phyloP scores from a whole-genome alignment of 176 grass and related monocot genomes.

The Triticum turgidum region DNA sequence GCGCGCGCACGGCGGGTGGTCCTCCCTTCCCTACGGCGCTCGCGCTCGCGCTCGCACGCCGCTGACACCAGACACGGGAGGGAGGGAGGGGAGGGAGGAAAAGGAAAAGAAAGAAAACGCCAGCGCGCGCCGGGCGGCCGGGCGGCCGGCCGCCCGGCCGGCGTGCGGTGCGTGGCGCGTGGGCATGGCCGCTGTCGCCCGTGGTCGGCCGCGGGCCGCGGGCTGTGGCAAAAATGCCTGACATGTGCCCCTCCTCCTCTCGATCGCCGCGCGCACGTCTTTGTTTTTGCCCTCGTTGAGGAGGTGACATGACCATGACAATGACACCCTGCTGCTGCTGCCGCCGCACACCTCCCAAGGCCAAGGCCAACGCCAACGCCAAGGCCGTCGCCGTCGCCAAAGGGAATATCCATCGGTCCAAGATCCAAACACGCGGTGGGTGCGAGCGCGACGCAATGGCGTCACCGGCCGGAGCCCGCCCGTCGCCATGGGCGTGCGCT shows the following conservation, averaged over 20 bases:
- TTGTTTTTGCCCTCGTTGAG: not conserved
- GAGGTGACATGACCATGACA: not conserved
- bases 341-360: not conserved
- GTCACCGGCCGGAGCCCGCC: no score
- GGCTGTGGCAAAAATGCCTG: not conserved
- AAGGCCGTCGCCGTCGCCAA: not conserved
- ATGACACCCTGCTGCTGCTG: not conserved
- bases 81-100: not conserved
- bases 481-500: no score
- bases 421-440: not conserved
- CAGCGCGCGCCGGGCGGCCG: constrained; percentile 18
- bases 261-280: not conserved
- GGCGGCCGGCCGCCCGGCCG: not conserved
- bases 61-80: not conserved
- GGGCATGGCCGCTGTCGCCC: constrained; percentile 5
- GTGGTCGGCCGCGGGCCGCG: not conserved
- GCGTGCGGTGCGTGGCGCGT: constrained; percentile 30
- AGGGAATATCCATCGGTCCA: not conserved
- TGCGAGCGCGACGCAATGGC: no score
- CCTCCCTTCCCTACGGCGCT: not conserved
- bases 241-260: not conserved
- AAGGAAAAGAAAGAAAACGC: not conserved
- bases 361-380: not conserved
- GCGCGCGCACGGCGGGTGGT: not conserved
- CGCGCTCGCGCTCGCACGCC: not conserved